These are phyloP conservation scores for Sindora glabra DNA, from an alignment of 306 rosid species.

Conservation along the genomic window DNA sequence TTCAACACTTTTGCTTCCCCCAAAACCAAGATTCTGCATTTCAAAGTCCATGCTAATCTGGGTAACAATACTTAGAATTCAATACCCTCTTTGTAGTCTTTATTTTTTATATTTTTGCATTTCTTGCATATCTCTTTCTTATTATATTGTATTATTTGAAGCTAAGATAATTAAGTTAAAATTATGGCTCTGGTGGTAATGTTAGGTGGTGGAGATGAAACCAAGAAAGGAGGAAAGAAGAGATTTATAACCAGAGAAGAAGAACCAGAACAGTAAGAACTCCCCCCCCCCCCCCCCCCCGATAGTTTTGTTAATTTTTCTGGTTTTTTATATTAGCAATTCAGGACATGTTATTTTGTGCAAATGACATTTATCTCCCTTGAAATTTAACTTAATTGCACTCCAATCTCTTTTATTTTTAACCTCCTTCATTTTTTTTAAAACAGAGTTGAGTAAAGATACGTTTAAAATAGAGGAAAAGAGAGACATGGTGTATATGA, in stretches of 20 bases:
- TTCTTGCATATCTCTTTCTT: background rate
- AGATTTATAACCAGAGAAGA: constrained; percentile 85
- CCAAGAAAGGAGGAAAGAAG: constrained; percentile 59
- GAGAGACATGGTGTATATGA: too few relatives aligned
- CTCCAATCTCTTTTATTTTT: too few relatives aligned
- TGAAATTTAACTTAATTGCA: too few relatives aligned
- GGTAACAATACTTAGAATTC: constrained; percentile 35
- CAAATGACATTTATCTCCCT: too few relatives aligned
- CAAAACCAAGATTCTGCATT: constrained; percentile 13
- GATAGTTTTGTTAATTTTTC: background rate
- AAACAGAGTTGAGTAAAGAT: too few relatives aligned
- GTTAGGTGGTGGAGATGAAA: constrained; percentile 71
- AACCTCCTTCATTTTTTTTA: too few relatives aligned
- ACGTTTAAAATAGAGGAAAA: too few relatives aligned
- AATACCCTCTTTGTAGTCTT: background rate
- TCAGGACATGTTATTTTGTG: background rate
- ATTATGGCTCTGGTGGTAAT: constrained; percentile 8
- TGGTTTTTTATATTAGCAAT: background rate
- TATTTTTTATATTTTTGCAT: background rate
- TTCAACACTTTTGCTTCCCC: constrained; percentile 19
- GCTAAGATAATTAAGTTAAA: constrained; percentile 3
- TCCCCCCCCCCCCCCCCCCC: background rate
- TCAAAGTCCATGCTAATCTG: constrained; percentile 58
- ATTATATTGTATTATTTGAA: background rate
- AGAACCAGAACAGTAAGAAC: constrained; percentile 81